A percentile compares a stretch with the other conserved stretches of the same genome.
Conservation (phyloP, 768 basidiomycete genomes). For the Amanita jacksonii region DNA sequence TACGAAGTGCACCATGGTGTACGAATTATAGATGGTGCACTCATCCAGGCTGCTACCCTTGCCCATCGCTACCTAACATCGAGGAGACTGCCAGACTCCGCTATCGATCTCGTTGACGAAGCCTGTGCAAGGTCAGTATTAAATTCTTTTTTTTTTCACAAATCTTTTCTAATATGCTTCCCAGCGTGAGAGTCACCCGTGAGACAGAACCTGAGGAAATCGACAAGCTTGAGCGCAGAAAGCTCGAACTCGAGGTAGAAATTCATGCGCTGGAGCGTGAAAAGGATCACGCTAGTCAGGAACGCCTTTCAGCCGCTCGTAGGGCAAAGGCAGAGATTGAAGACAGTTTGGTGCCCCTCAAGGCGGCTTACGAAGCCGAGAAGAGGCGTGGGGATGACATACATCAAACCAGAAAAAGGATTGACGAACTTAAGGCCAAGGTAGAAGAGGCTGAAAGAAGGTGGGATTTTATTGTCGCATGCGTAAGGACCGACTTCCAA, state of each 20-base stretch:
- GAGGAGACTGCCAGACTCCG: constrained; percentile 71
- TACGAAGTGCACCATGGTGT: constrained; percentile 93
- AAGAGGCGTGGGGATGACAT: constrained; percentile 78
- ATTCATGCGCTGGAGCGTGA: constrained; percentile 92
- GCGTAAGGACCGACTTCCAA: constrained; percentile 10
- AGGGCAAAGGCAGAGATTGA: constrained; percentile 79
- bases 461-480: constrained; percentile 26
- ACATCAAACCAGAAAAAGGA: constrained; percentile 61
- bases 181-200: constrained; percentile 80
- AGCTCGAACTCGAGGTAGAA: constrained; percentile 89
- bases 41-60: constrained; percentile 84
- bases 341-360: constrained; percentile 74
- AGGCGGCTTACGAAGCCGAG: constrained; percentile 80
- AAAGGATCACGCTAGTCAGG: constrained; percentile 83
- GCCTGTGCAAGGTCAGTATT: constrained; percentile 72
- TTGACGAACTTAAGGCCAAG: constrained; percentile 89
- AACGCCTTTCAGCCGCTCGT: constrained; percentile 61
- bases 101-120: constrained; percentile 90
- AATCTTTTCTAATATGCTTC: neutral
- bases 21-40: constrained; percentile 75
- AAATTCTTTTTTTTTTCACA: neutral
- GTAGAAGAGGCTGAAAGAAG: constrained; percentile 88
- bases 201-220: constrained; percentile 94
- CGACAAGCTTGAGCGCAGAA: constrained; percentile 81
- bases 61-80: constrained; percentile 90